Evolutionary conservation across 345 rosid genomes (phyloP).

Genomic region (Citrus cavaleriei): DNA sequence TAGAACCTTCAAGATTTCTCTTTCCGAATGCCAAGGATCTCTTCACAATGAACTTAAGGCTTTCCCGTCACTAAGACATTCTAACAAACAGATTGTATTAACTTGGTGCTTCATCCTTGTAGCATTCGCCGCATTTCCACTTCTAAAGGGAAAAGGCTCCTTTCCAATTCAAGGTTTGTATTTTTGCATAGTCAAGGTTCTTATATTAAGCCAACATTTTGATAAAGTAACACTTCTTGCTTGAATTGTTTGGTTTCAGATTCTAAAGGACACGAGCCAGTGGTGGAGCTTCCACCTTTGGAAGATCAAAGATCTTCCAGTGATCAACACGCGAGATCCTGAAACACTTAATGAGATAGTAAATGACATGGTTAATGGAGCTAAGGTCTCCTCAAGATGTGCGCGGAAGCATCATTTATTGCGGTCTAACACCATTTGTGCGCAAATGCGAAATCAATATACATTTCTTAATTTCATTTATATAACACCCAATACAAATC

Average conservation of each 20-base stretch:
- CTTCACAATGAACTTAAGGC: no score
- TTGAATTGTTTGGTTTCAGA: background rate
- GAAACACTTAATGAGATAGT: background rate
- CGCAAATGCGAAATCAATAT: no score
- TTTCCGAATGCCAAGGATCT: no score
- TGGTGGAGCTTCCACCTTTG: slow-evolving; percentile 22
- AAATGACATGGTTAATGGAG: slow-evolving; percentile 9
- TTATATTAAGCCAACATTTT: background rate
- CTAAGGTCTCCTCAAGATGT: slow-evolving; percentile 14
- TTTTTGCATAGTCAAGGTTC: background rate
- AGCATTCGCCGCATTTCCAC: slow-evolving; percentile 28
- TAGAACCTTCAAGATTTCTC: no score
- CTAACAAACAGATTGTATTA: no score
- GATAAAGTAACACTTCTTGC: background rate
- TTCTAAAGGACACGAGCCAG: slow-evolving; percentile 14
- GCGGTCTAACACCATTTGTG: no score
- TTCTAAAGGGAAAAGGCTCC: slow-evolving; percentile 30
- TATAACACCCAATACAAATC: no score
- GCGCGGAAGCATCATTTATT: no score
- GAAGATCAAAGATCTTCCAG: slow-evolving; percentile 26
- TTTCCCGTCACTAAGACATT: no score
- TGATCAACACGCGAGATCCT: background rate
- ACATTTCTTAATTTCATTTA: no score
- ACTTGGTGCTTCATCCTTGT: slow-evolving; percentile 20
- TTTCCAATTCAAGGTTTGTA: slow-evolving; percentile 24